A percentile compares a stretch with the other conserved stretches of the same genome.
Evolutionary conservation across 768 basidiomycete species (phyloP).

Genomic region (Rhizopogon sp.): DNA sequence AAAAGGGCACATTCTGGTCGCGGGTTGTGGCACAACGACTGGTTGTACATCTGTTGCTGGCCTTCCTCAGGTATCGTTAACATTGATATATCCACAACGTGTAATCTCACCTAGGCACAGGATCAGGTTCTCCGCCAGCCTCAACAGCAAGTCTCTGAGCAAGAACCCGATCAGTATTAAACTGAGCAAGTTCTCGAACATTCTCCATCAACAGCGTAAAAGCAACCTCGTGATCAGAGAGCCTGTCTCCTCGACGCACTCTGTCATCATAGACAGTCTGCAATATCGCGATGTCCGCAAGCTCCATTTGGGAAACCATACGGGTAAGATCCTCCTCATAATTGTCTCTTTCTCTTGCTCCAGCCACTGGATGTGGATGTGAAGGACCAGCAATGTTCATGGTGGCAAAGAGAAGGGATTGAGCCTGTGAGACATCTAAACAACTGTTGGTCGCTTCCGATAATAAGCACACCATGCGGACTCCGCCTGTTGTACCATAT

Average conservation of each 20-base stretch:
- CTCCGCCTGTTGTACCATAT: too few species aligned
- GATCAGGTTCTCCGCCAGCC: too few species aligned
- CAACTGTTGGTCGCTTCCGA: too few species aligned
- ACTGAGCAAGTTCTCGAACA: conserved; percentile 7
- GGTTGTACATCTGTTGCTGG: neutral
- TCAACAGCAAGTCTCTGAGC: conserved; percentile 13
- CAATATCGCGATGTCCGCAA: conserved; percentile 14
- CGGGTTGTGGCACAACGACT: too few species aligned
- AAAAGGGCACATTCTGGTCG: neutral
- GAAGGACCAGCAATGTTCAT: conserved; percentile 24
- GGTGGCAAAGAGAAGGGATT: neutral
- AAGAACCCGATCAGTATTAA: conserved; percentile 16
- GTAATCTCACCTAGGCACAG: too few species aligned
- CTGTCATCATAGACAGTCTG: conserved; percentile 5
- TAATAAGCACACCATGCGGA: too few species aligned
- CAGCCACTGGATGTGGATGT: neutral
- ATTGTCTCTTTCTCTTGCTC: conserved; percentile 14
- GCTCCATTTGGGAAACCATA: conserved; percentile 13
- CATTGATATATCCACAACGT: too few species aligned
- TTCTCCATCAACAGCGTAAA: conserved; percentile 19
- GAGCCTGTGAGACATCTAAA: too few species aligned
- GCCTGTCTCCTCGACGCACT: neutral
- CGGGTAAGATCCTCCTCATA: conserved; percentile 19
- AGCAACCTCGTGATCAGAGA: conserved; percentile 19
- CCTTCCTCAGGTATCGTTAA: neutral